Evolutionary conservation across 495 filamentous ascomycete species (phyloP).

Genomic region (Aspergillus sparsus): DNA sequence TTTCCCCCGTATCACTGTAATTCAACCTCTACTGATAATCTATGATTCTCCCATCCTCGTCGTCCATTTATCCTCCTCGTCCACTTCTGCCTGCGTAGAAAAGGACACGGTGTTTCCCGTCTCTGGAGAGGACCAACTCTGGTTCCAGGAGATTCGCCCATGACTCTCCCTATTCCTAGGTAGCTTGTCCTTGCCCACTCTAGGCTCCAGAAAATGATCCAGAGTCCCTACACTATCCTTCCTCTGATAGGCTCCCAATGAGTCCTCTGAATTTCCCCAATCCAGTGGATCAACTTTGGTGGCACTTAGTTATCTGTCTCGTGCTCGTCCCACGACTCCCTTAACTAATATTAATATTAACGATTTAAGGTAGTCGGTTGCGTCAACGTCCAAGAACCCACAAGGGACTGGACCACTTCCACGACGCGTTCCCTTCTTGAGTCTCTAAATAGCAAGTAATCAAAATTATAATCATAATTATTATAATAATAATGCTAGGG

Average conservation of each 20-base stretch:
- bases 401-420: background rate
- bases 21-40: background rate
- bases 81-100: constrained; percentile 24
- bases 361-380: constrained; percentile 3
- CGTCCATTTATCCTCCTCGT: constrained; percentile 14
- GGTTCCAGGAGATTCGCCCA: constrained; percentile 13
- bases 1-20: background rate
- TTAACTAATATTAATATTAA: background rate
- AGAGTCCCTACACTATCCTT: constrained; percentile 12
- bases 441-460: too few species aligned
- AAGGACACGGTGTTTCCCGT: constrained; percentile 51
- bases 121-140: constrained; percentile 7
- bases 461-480: too few species aligned
- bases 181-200: constrained; percentile 1
- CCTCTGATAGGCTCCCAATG: constrained; percentile 28
- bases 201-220: constrained; percentile 18
- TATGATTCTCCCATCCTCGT: constrained; percentile 1
- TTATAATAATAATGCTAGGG: too few species aligned
- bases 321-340: constrained; percentile 2
- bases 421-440: background rate
- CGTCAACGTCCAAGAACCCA: background rate
- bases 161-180: constrained; percentile 13
- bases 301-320: constrained; percentile 20
- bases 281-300: constrained; percentile 23
- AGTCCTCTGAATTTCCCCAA: constrained; percentile 19